These are phyloP conservation scores for Hydnomerulius pinastri DNA, from an alignment of 768 basidiomycete genomes.

Conservation along the genomic window DNA sequence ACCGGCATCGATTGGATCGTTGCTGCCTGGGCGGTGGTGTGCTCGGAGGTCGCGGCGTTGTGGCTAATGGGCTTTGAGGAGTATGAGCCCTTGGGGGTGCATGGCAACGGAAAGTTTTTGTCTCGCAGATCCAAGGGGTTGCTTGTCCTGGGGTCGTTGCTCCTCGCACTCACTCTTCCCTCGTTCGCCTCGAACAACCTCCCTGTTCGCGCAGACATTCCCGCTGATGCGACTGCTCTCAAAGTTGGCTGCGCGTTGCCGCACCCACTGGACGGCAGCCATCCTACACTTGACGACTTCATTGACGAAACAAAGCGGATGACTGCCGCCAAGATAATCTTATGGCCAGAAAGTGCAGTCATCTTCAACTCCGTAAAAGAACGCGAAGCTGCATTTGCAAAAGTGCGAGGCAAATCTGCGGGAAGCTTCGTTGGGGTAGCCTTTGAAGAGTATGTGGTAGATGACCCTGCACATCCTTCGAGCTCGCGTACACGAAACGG, in stretches of 20 bases:
- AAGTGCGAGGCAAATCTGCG: slow-evolving; percentile 37
- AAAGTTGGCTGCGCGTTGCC: slow-evolving; percentile 72
- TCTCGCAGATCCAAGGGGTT: slow-evolving; percentile 29
- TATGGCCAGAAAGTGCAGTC: slow-evolving; percentile 86
- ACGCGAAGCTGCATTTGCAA: slow-evolving; percentile 48
- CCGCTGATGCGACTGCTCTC: slow-evolving; percentile 51
- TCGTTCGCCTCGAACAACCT: slow-evolving; percentile 47
- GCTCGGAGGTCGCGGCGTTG: slow-evolving; percentile 51
- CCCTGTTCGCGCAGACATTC: slow-evolving; percentile 39
- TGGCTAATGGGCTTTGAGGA: slow-evolving; percentile 55
- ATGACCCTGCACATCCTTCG: slow-evolving; percentile 39
- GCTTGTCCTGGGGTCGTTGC: slow-evolving; percentile 39
- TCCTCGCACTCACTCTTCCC: slow-evolving; percentile 54
- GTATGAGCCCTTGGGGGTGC: slow-evolving; percentile 13
- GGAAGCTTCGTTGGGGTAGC: slow-evolving; percentile 65
- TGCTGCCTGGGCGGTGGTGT: slow-evolving; percentile 73
- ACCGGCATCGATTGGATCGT: slow-evolving; percentile 69
- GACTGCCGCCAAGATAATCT: slow-evolving; percentile 52
- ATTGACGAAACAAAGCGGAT: slow-evolving; percentile 56
- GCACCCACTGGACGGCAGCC: slow-evolving; percentile 40
- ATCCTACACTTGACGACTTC: slow-evolving; percentile 58
- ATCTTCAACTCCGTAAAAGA: slow-evolving; percentile 55
- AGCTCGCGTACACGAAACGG: slow-evolving; percentile 55
- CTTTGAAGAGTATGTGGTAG: slow-evolving; percentile 61
- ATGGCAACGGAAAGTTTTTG: slow-evolving; percentile 5